Conservation (phyloP, 176 grass and related monocot genomes). For the Ensete ventricosum region DNA sequence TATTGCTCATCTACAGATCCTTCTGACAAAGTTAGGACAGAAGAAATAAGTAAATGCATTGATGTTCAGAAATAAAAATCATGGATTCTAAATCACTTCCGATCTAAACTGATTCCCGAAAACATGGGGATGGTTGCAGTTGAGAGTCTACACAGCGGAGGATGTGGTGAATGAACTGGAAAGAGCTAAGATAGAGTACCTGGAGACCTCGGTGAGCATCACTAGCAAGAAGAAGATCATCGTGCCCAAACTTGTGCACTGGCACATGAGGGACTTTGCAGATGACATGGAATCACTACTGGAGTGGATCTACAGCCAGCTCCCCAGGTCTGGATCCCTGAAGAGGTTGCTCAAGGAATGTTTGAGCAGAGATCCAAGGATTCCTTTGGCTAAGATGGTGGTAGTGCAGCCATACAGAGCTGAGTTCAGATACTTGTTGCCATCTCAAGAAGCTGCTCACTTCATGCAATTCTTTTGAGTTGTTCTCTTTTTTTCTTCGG, state of each 20-base stretch:
- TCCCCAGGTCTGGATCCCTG: constrained; percentile 36
- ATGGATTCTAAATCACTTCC: too few relatives aligned
- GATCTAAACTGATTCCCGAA: background rate
- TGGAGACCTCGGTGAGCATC: constrained; percentile 51
- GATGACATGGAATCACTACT: constrained; percentile 78
- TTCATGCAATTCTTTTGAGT: background rate
- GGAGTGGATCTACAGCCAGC: constrained; percentile 94
- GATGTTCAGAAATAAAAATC: too few relatives aligned
- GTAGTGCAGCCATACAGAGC: constrained; percentile 59
- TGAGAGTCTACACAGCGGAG: constrained; percentile 74
- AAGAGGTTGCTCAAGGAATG: constrained; percentile 62
- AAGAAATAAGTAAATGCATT: too few relatives aligned
- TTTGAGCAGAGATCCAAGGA: constrained; percentile 25
- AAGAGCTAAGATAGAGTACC: constrained; percentile 67
- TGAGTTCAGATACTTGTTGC: constrained; percentile 68
- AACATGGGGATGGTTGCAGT: constrained; percentile 27
- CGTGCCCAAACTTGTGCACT: constrained; percentile 69
- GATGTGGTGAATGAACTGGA: constrained; percentile 77
- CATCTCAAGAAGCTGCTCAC: background rate
- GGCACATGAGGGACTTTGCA: constrained; percentile 90
- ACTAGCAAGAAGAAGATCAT: constrained; percentile 36
- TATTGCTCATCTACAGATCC: background rate
- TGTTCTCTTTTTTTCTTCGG: too few relatives aligned
- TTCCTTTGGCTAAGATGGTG: constrained; percentile 33
- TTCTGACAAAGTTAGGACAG: too few relatives aligned